Evolutionary conservation across 768 basidiomycete genomes (phyloP).

Genomic region (Pholiota conissans): DNA sequence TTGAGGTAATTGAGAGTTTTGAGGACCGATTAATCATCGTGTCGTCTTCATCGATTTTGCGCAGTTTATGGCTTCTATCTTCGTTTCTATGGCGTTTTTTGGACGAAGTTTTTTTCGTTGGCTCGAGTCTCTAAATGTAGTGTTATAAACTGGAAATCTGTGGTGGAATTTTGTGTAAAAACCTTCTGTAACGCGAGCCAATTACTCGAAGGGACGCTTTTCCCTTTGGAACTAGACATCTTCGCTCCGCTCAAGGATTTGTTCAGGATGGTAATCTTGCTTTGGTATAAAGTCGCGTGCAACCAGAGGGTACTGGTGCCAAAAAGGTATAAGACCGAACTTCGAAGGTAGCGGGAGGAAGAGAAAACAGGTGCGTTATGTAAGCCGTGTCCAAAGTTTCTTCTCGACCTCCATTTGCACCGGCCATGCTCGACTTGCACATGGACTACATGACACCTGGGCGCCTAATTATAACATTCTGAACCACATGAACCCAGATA

Average conservation of each 20-base stretch:
- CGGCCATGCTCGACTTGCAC: background rate
- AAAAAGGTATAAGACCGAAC: background rate
- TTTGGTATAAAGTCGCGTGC: background rate
- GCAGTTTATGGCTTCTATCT: constrained; percentile 21
- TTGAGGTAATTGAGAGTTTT: constrained; percentile 10
- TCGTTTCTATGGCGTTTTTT: background rate
- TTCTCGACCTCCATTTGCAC: background rate
- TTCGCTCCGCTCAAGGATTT: no score
- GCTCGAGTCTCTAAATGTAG: constrained; percentile 1
- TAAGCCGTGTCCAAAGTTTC: background rate
- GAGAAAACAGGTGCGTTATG: background rate
- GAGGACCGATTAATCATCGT: background rate
- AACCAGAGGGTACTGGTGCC: background rate
- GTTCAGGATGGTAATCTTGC: background rate
- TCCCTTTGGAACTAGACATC: background rate
- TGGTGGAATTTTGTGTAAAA: constrained; percentile 4
- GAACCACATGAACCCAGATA: no score
- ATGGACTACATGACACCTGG: background rate
- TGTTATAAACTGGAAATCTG: background rate
- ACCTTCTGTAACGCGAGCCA: constrained; percentile 62
- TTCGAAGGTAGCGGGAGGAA: background rate
- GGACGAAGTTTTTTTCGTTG: constrained; percentile 9
- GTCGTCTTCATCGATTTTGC: constrained; percentile 24
- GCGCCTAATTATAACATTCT: background rate
- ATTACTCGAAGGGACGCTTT: constrained; percentile 45